Base-by-base conservation (phyloP, 2,329 filamentous ascomycete genomes). In the Alternaria conjuncta region DNA sequence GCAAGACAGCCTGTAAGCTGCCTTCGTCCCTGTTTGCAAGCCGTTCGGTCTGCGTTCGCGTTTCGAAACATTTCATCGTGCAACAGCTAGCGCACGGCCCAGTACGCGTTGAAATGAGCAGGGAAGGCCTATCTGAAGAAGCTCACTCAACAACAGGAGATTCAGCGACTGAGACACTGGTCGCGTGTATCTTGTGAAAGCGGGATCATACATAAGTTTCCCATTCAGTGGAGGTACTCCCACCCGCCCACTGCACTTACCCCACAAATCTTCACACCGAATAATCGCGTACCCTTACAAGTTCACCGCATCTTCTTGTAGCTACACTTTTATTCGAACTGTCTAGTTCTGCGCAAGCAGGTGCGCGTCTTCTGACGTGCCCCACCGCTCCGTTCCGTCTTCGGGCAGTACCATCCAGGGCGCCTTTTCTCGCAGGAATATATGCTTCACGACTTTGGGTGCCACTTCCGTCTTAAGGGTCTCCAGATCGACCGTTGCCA, bases 351-450 rank as follows among this genome's bases (percentile, higher is more conserved):
- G 30, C 18, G 6, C 13, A 8, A 73, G 43, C 30, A 69, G 12
- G 59, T 72, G 71, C 20, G 70, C 71, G 23, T 59, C 61, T 47
- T 71, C 69, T 9, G 32, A 61, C 4, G 69, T 71, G 8, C 68
- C 67, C 70, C 70, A 68, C 9, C 71, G 68, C 53, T 75, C 69
- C 6, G 68, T 68, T 3, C 76, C 73, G 55, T 78, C 75, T 11
- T 77, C 75, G 12, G 72, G 65, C 12, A 77, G 58, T 18, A 65
- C 49, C 10, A 74, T 57, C 76, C 77, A 79, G 1, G 71, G 65
- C 25, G 75, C 78, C 54, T 75, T 79, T 64, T 84, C 82, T 32
- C 75, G 71, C 5, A 85, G 60, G 61, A 82, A 86, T 12, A 86
- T 84, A 73, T 86, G 83, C 59, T 70, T 67, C 23, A 67, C 69